Conservation (phyloP, 1,139 yeast species). For the Pichia sp. region DNA sequence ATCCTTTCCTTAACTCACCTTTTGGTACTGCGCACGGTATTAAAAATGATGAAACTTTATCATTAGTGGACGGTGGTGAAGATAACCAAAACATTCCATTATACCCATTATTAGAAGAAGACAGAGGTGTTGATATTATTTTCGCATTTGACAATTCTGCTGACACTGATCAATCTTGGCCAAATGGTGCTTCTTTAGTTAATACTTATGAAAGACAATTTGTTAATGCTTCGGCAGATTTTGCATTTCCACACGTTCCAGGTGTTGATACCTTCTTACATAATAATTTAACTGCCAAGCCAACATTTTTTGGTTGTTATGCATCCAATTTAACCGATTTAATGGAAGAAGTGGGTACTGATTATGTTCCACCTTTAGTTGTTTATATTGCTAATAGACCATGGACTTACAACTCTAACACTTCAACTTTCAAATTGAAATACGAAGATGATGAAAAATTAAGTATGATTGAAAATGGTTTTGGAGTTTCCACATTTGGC, state of each 20-base stretch:
- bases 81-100: conserved; percentile 76
- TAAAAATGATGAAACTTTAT: conserved; percentile 41
- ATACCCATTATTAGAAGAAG: conserved; percentile 64
- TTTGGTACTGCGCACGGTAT: conserved; percentile 40
- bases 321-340: conserved; percentile 56
- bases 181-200: conserved; percentile 67
- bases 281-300: conserved; percentile 54
- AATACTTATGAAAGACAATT: conserved; percentile 61
- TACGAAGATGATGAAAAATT: conserved; percentile 54
- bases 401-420: conserved; percentile 59
- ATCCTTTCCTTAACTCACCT: conserved; percentile 44
- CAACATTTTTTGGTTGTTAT: conserved; percentile 85
- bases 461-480: conserved; percentile 69
- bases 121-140: conserved; percentile 68
- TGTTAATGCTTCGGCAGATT: conserved; percentile 50
- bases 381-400: conserved; percentile 78
- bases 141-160: conserved; percentile 86
- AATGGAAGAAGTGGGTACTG: conserved; percentile 29
- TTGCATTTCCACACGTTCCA: conserved; percentile 85
- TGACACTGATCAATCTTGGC: conserved; percentile 64
- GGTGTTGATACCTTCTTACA: conserved; percentile 56
- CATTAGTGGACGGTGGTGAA: conserved; percentile 86
- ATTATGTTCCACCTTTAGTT: conserved; percentile 58
- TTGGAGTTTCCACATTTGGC: conserved; percentile 65
- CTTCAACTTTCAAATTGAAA: conserved; percentile 62